phyloP scores from a whole-genome alignment of 108 stramenopile genomes.

The Cyclotella sp. region DNA sequence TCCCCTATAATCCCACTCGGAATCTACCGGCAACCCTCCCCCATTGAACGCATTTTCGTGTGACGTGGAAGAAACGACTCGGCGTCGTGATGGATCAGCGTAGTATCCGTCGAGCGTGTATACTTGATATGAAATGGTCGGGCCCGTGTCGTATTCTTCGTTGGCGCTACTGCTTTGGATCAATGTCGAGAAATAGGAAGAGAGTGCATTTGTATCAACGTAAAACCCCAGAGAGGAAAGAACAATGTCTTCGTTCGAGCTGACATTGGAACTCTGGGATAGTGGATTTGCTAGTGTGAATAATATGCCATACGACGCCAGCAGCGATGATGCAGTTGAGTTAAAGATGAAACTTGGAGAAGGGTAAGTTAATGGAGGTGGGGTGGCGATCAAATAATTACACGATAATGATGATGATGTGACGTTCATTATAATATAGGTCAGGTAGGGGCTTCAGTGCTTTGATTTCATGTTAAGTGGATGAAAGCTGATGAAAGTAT shows the following conservation, averaged over 20 bases:
- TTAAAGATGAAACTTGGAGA: background rate
- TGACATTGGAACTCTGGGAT: background rate
- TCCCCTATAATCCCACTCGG: constrained; percentile 34
- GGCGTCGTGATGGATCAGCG: constrained; percentile 24
- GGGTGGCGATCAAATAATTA: background rate
- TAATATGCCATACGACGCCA: constrained; percentile 27
- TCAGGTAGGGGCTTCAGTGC: no score
- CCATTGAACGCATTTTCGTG: background rate
- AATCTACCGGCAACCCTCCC: constrained; percentile 11
- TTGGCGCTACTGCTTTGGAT: background rate
- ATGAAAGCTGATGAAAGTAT: no score
- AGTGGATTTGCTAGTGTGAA: constrained; percentile 26
- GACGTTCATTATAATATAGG: no score
- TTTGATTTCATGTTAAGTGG: no score
- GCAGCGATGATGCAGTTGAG: background rate
- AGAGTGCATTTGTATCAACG: constrained; percentile 12
- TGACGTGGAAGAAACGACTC: background rate
- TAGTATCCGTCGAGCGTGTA: constrained; percentile 33
- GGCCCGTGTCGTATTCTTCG: background rate
- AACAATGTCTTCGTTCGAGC: background rate
- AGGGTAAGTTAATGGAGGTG: background rate
- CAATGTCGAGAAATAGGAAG: background rate
- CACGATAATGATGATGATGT: constrained; percentile 1
- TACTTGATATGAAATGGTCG: constrained; percentile 22
- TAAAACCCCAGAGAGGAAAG: constrained; percentile 32